Percentiles rank a stretch among this genome's conserved stretches.
Evolutionary conservation across 805 yeast genomes (phyloP).

Genomic region (Sungouiella blattae): DNA sequence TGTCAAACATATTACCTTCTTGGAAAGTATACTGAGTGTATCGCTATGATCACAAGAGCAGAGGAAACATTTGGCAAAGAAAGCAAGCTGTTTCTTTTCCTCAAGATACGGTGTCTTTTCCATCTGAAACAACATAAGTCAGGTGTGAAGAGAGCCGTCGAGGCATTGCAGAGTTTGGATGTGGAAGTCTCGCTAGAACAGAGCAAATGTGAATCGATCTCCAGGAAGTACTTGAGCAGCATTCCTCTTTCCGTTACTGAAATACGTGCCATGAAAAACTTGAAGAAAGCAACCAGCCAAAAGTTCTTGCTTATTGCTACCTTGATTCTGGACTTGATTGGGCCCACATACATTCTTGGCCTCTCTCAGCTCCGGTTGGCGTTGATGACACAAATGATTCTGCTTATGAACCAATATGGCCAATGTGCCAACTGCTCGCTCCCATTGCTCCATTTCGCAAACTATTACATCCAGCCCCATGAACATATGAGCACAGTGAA

Average conservation of each 20-base stretch:
- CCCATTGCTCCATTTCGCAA: constrained; percentile 39
- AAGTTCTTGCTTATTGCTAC: constrained; percentile 33
- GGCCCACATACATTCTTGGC: constrained; percentile 27
- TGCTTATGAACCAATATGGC: constrained; percentile 38
- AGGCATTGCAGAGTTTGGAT: constrained; percentile 33
- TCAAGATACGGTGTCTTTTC: constrained; percentile 36
- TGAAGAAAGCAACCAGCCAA: constrained; percentile 22
- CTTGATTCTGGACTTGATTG: constrained; percentile 36
- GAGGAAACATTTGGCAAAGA: constrained; percentile 28
- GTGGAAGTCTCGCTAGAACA: constrained; percentile 28
- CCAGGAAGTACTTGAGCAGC: constrained; percentile 19
- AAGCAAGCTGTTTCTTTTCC: constrained; percentile 31
- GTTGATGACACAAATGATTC: constrained; percentile 30
- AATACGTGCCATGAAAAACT: constrained; percentile 26
- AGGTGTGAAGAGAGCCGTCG: constrained; percentile 32
- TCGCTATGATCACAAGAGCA: constrained; percentile 31
- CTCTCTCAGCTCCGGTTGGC: constrained; percentile 25
- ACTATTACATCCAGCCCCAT: constrained; percentile 22
- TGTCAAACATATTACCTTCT: constrained; percentile 28
- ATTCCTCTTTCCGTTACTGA: constrained; percentile 40
- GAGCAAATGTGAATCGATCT: constrained; percentile 18
- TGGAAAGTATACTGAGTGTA: constrained; percentile 30
- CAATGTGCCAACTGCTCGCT: constrained; percentile 35
- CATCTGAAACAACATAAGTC: constrained; percentile 26
- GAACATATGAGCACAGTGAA: constrained; percentile 28